Conservation (phyloP, 495 filamentous ascomycete genomes). For the Bombardia bombarda region DNA sequence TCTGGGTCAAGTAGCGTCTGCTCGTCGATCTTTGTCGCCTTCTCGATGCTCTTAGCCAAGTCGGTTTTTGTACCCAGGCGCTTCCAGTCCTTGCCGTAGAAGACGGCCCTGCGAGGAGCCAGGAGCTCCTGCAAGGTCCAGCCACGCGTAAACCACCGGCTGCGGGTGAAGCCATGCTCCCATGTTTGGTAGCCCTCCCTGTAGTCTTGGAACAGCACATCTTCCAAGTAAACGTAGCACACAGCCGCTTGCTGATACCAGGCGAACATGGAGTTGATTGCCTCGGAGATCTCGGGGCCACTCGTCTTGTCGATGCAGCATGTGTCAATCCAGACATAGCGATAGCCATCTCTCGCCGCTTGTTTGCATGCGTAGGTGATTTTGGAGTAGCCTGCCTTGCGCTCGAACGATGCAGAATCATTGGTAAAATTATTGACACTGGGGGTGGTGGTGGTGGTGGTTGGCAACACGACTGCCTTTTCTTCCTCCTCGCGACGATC, state of each 20-base stretch:
- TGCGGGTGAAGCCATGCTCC: slow-evolving; percentile 14
- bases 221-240: slow-evolving; percentile 19
- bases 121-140: slow-evolving; percentile 22
- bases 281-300: slow-evolving; percentile 18
- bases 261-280: slow-evolving; percentile 19
- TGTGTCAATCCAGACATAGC: slow-evolving; percentile 20
- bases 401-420: slow-evolving; percentile 2
- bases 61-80: slow-evolving; percentile 14
- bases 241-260: slow-evolving; percentile 15
- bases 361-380: slow-evolving; percentile 14
- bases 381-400: slow-evolving; percentile 16
- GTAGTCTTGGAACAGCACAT: slow-evolving; percentile 13
- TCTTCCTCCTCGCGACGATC: slow-evolving; percentile 2
- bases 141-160: slow-evolving; percentile 17
- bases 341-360: slow-evolving; percentile 10
- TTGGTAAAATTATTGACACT: too few relatives aligned
- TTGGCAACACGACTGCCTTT: neutral
- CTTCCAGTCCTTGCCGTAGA: slow-evolving; percentile 15
- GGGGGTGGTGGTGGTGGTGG: neutral
- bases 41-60: slow-evolving; percentile 10
- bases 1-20: slow-evolving; percentile 9
- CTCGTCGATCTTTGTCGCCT: slow-evolving; percentile 14
- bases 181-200: slow-evolving; percentile 16
- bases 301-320: slow-evolving; percentile 19
- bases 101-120: slow-evolving; percentile 12